Conservation (phyloP, 805 yeast species). For the Vanderwaltozyma tropicalis region DNA sequence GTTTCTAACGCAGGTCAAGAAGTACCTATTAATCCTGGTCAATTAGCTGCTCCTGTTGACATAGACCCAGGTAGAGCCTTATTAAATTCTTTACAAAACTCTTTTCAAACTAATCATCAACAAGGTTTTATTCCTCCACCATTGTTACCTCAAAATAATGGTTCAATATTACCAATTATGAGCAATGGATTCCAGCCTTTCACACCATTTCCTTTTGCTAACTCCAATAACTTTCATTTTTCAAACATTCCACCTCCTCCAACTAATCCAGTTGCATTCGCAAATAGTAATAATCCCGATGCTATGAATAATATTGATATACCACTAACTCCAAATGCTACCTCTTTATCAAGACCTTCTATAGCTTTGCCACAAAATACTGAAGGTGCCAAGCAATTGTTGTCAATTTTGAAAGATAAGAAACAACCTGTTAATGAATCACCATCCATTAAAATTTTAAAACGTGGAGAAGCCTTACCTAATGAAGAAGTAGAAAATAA, state of each 20-base stretch:
- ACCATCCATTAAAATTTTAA: background rate
- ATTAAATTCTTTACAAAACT: slow-evolving; percentile 48
- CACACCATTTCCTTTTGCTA: slow-evolving; percentile 26
- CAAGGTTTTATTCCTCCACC: slow-evolving; percentile 4
- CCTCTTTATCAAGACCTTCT: slow-evolving; percentile 31
- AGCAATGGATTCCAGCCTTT: slow-evolving; percentile 20
- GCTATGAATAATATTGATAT: background rate
- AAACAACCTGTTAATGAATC: background rate
- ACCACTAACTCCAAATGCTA: slow-evolving; percentile 30
- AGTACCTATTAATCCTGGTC: background rate
- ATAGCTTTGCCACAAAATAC: slow-evolving; percentile 15
- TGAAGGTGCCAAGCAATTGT: slow-evolving; percentile 17
- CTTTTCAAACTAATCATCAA: slow-evolving; percentile 24
- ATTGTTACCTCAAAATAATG: slow-evolving; percentile 5
- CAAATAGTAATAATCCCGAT: background rate
- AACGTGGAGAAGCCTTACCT: background rate
- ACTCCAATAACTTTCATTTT: slow-evolving; percentile 3
- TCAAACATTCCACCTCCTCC: slow-evolving; percentile 1
- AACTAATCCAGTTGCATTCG: slow-evolving; percentile 4
- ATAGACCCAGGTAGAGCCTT: slow-evolving; percentile 71
- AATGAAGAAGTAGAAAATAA: slow-evolving; percentile 5
- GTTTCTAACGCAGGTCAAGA: background rate
- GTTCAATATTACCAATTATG: slow-evolving; percentile 2
- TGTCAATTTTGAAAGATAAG: slow-evolving; percentile 32
- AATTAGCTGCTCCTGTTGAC: slow-evolving; percentile 1